phyloP scores from a whole-genome alignment of 768 basidiomycete species.

The Pleurotus tuber-regium region DNA sequence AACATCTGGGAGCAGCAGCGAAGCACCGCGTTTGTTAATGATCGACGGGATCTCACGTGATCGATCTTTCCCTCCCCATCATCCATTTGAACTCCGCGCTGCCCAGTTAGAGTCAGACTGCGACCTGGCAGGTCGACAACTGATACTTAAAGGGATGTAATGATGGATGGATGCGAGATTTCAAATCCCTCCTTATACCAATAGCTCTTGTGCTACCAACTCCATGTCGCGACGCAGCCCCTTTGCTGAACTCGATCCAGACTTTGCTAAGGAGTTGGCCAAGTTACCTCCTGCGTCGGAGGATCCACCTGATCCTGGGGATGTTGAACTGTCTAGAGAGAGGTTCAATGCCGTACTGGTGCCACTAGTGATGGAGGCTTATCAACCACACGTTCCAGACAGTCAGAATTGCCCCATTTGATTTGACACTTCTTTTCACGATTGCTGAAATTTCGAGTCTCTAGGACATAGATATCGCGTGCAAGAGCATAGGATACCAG shows the following conservation, averaged over 20 bases:
- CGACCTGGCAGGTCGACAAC: not conserved
- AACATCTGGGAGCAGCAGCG: too few relatives aligned
- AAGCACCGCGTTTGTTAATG: not conserved
- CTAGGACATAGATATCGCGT: conserved; percentile 4
- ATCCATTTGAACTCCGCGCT: not conserved
- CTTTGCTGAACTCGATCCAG: not conserved
- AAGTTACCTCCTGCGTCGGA: not conserved
- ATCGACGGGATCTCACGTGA: conserved; percentile 1
- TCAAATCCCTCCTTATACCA: not conserved
- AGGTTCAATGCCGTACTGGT: conserved; percentile 1
- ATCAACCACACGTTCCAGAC: not conserved
- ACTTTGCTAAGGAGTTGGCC: not conserved
- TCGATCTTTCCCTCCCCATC: not conserved
- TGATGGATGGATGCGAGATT: not conserved
- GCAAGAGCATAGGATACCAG: not conserved
- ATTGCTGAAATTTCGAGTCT: not conserved
- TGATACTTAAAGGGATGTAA: conserved; percentile 3
- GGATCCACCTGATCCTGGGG: not conserved
- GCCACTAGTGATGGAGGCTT: conserved; percentile 3
- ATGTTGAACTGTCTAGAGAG: not conserved
- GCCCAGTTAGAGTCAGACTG: not conserved
- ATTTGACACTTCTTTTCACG: not conserved
- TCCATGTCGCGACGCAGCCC: not conserved
- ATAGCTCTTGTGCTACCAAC: not conserved
- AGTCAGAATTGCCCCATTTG: not conserved